Percentiles rank a stretch among this genome's conserved stretches.
Evolutionary conservation across 805 yeast species (phyloP).

Genomic region (Suhomyces sp.): DNA sequence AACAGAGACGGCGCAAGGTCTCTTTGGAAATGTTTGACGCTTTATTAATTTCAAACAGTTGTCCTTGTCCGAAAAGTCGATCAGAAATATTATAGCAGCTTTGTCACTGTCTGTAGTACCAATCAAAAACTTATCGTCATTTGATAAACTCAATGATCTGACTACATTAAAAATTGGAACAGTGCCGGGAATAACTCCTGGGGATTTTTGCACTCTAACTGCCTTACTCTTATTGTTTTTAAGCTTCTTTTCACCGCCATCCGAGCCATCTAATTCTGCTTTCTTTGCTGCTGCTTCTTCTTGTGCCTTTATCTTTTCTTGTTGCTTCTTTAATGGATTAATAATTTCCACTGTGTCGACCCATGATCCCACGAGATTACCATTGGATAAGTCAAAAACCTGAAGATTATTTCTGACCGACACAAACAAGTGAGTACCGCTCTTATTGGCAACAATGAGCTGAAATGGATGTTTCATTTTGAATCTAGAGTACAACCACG

Average conservation of each 20-base stretch:
- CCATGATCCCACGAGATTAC: slow-evolving; percentile 57
- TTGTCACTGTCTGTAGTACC: slow-evolving; percentile 83
- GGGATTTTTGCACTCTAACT: slow-evolving; percentile 47
- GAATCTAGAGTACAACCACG: background rate
- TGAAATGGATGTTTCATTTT: slow-evolving; percentile 72
- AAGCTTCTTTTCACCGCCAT: slow-evolving; percentile 25
- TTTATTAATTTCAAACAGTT: slow-evolving; percentile 53
- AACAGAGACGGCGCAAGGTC: slow-evolving; percentile 81
- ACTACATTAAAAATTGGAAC: slow-evolving; percentile 67
- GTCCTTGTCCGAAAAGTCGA: slow-evolving; percentile 30
- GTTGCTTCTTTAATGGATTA: slow-evolving; percentile 39
- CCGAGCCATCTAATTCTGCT: slow-evolving; percentile 13
- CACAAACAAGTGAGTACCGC: slow-evolving; percentile 50
- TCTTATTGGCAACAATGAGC: slow-evolving; percentile 42
- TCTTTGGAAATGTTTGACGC: slow-evolving; percentile 80
- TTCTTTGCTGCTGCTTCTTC: slow-evolving; percentile 9
- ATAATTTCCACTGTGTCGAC: slow-evolving; percentile 53
- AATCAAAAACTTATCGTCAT: slow-evolving; percentile 51
- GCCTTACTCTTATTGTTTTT: slow-evolving; percentile 26
- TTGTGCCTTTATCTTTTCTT: slow-evolving; percentile 23
- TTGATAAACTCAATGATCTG: slow-evolving; percentile 55
- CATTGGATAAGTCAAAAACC: slow-evolving; percentile 43
- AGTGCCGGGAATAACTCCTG: slow-evolving; percentile 66
- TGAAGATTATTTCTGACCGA: slow-evolving; percentile 59
- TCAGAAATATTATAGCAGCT: slow-evolving; percentile 60